Evolutionary conservation across 495 filamentous ascomycete genomes (phyloP).

Genomic region (Hypoxylon crocopeplum): DNA sequence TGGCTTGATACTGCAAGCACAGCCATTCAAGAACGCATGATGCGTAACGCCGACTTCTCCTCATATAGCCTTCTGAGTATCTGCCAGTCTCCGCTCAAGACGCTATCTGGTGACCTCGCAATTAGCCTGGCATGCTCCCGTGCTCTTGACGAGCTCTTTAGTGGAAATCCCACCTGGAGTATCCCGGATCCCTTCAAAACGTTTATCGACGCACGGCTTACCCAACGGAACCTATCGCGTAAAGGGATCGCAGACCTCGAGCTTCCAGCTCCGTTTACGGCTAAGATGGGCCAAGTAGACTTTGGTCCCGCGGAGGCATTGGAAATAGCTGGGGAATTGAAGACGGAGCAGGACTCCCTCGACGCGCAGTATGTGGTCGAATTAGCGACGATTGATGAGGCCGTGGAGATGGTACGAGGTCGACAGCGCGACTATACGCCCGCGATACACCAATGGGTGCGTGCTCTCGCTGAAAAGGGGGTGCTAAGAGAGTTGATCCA

Average conservation of each 20-base stretch:
- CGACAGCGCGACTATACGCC: slow-evolving; percentile 50
- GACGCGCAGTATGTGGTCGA: slow-evolving; percentile 37
- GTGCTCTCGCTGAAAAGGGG: slow-evolving; percentile 49
- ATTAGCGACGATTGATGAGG: slow-evolving; percentile 27
- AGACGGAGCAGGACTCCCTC: slow-evolving; percentile 34
- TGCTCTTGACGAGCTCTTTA: slow-evolving; percentile 37
- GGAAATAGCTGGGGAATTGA: slow-evolving; percentile 22
- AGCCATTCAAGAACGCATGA: slow-evolving; percentile 51
- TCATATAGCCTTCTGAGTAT: slow-evolving; percentile 57
- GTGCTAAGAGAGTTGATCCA: slow-evolving; percentile 42
- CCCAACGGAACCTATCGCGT: slow-evolving; percentile 30
- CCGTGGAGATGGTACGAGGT: slow-evolving; percentile 37
- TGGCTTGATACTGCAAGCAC: slow-evolving; percentile 51
- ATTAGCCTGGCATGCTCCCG: slow-evolving; percentile 40
- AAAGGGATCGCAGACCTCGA: slow-evolving; percentile 17
- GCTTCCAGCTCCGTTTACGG: slow-evolving; percentile 7
- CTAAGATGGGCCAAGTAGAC: not conserved
- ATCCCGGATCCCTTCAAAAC: slow-evolving; percentile 10
- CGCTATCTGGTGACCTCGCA: slow-evolving; percentile 41
- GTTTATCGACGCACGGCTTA: slow-evolving; percentile 26
- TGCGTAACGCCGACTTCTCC: slow-evolving; percentile 43
- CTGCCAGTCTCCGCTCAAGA: slow-evolving; percentile 47
- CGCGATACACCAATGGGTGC: slow-evolving; percentile 53
- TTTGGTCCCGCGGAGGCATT: slow-evolving; percentile 24
- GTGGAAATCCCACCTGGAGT: slow-evolving; percentile 8